These are phyloP conservation scores for Dryas octopetala DNA, from an alignment of 306 rosid genomes.

Conservation along the genomic window DNA sequence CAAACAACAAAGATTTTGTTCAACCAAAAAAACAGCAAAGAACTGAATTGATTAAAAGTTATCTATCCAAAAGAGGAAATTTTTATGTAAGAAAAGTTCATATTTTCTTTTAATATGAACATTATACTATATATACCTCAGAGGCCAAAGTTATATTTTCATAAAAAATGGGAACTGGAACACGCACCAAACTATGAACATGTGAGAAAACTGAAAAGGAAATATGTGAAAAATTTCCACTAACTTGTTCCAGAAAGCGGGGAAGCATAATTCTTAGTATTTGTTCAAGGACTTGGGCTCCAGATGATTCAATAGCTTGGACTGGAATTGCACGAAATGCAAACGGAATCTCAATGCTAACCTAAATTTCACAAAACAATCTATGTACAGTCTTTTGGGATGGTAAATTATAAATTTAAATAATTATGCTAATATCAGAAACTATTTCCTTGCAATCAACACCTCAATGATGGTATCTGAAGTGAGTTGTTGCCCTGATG, in stretches of 20 bases:
- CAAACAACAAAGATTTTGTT: not conserved
- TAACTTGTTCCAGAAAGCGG: slow-evolving; percentile 85
- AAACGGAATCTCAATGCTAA: slow-evolving; percentile 78
- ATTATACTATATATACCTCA: not conserved
- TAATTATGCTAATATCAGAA: not conserved
- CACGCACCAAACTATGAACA: not conserved
- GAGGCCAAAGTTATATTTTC: not conserved
- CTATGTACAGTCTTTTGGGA: not conserved
- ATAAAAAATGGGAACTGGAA: not conserved
- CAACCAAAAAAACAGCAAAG: not conserved
- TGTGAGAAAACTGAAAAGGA: not conserved
- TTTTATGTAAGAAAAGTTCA: not conserved
- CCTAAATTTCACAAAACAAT: slow-evolving; percentile 54
- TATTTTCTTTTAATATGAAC: not conserved
- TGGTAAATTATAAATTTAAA: not conserved
- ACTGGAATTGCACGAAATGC: slow-evolving; percentile 76
- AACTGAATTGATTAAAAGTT: not conserved
- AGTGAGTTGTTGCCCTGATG: slow-evolving; percentile 56
- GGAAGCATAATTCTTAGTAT: slow-evolving; percentile 88
- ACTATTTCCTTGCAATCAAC: slow-evolving; percentile 2
- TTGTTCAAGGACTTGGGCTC: slow-evolving; percentile 92
- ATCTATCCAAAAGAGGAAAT: not conserved
- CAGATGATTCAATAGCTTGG: slow-evolving; percentile 87
- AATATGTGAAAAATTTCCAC: slow-evolving; percentile 11
- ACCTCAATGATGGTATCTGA: slow-evolving; percentile 94